These are phyloP conservation scores for Pythium sukuiense DNA, from an alignment of 352 stramenopile genomes.

Conservation along the genomic window DNA sequence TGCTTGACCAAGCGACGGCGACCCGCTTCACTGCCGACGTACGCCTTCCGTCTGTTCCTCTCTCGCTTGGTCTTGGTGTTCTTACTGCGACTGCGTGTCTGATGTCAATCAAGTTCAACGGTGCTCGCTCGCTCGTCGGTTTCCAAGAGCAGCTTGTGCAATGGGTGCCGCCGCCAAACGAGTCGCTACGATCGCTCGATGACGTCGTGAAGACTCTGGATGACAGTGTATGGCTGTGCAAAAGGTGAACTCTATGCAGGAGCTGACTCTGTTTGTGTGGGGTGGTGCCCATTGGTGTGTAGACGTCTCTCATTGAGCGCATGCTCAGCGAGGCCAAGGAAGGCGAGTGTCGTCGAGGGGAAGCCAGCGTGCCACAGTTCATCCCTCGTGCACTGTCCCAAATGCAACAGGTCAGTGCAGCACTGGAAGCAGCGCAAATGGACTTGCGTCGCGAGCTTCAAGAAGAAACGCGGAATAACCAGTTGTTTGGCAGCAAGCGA, in stretches of 20 bases:
- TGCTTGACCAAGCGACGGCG: slow-evolving; percentile 1
- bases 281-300: neutral
- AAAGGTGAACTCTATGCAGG: neutral
- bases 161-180: slow-evolving; percentile 9
- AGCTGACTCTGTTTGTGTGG: neutral
- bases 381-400: neutral
- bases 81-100: too few species aligned
- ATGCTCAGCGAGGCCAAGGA: neutral
- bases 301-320: slow-evolving; percentile 13
- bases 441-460: neutral
- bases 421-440: neutral
- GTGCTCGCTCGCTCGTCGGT: slow-evolving; percentile 1
- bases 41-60: neutral
- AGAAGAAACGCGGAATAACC: neutral
- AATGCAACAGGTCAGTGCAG: neutral
- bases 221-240: slow-evolving; percentile 1
- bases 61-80: neutral
- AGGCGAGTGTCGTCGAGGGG: neutral
- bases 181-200: neutral
- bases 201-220: slow-evolving; percentile 10
- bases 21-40: slow-evolving; percentile 23
- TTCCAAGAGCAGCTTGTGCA: slow-evolving; percentile 24
- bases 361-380: slow-evolving; percentile 1
- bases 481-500: neutral
- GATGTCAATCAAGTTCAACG: slow-evolving; percentile 1